Conservation (phyloP, 1,284 basidiomycete genomes). For the Ganoderma resinaceum region DNA sequence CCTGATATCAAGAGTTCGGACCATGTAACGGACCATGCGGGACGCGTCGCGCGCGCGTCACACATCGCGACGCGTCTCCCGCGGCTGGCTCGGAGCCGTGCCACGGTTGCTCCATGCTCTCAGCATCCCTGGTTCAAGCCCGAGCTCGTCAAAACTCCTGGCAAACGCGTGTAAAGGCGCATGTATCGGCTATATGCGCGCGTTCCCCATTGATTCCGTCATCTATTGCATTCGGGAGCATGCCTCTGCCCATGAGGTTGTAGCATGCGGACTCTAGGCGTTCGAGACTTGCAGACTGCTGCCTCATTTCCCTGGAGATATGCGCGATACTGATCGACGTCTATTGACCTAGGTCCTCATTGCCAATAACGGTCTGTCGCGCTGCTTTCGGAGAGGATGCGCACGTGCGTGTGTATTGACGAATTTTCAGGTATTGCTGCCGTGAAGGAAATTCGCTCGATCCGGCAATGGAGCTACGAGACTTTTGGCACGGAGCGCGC, state of each 20-base stretch:
- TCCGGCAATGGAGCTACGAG: slow-evolving; percentile 99
- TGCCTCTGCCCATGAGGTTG: slow-evolving; percentile 15
- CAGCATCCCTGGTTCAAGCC: background rate
- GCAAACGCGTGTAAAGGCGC: slow-evolving; percentile 8
- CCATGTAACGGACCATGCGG: background rate
- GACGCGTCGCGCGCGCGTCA: slow-evolving; percentile 25
- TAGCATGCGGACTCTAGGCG: slow-evolving; percentile 6
- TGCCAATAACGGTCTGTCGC: slow-evolving; percentile 86
- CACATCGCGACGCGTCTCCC: slow-evolving; percentile 15
- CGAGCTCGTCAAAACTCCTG: slow-evolving; percentile 9
- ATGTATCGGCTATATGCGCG: slow-evolving; percentile 8
- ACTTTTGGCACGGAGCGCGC: slow-evolving; percentile 97
- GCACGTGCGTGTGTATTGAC: slow-evolving; percentile 4
- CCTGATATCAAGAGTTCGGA: background rate
- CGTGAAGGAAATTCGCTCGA: slow-evolving; percentile 98
- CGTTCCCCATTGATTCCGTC: background rate
- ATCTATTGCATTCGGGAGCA: background rate
- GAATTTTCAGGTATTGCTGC: slow-evolving; percentile 86
- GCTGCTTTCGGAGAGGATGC: too few relatives aligned
- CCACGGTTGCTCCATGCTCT: background rate
- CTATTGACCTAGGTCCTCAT: slow-evolving; percentile 79
- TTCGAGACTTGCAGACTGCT: background rate
- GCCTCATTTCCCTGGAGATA: background rate
- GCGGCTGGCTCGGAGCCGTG: background rate
- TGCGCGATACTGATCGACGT: slow-evolving; percentile 9